Percentiles rank a stretch among this genome's conserved stretches.
Evolutionary conservation across 345 rosid species (phyloP).

Genomic region (Leavenworthia alabamica): DNA sequence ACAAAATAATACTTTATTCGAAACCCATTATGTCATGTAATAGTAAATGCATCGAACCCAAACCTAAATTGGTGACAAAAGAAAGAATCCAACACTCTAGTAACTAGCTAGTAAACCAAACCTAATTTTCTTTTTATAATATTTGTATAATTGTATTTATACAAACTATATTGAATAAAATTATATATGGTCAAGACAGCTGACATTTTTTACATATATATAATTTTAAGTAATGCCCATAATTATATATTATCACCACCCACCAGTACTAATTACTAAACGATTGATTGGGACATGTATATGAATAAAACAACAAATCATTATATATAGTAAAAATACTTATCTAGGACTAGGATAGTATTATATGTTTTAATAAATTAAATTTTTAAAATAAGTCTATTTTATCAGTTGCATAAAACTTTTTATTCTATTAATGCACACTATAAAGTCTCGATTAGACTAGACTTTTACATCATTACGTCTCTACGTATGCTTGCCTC

Average conservation of each 20-base stretch:
- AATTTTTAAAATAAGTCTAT: not conserved
- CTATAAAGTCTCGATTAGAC: not conserved
- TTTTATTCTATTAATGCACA: not conserved
- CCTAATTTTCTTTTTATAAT: too few species aligned
- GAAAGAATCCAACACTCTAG: constrained; percentile 11
- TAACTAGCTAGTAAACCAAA: not conserved
- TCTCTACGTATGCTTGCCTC: not conserved
- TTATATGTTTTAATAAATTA: not conserved
- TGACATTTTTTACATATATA: not conserved
- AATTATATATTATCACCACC: not conserved
- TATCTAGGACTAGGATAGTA: constrained; percentile 12
- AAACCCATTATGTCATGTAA: constrained; percentile 18
- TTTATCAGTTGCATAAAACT: not conserved
- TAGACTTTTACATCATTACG: too few species aligned
- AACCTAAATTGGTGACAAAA: constrained; percentile 6
- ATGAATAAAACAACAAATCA: not conserved
- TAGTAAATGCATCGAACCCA: constrained; percentile 28
- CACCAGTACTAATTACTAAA: not conserved
- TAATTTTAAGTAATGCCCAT: not conserved
- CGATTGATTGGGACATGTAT: constrained; percentile 1
- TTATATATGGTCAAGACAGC: constrained; percentile 10
- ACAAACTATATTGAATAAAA: not conserved
- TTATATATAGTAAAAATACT: not conserved
- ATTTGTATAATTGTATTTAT: not conserved
- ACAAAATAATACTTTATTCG: not conserved